These are phyloP conservation scores for Vigna mungo DNA, from an alignment of 306 rosid species.

Conservation along the genomic window DNA sequence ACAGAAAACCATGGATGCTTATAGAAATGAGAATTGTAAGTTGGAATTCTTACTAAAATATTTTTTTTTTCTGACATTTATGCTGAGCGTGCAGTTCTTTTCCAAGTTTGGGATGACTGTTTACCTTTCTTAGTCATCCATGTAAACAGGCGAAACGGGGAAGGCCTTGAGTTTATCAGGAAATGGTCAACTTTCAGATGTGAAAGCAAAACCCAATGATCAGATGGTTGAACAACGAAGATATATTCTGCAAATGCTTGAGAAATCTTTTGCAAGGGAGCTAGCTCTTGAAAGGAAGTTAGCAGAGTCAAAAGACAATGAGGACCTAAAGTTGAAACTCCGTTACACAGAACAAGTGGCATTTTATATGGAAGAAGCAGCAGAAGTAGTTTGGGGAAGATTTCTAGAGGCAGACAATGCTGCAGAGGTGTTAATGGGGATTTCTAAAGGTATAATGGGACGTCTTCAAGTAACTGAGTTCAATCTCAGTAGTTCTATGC, in stretches of 20 bases:
- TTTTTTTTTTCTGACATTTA: conserved; percentile 28
- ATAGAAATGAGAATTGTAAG: conserved; percentile 63
- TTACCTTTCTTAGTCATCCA: conserved; percentile 46
- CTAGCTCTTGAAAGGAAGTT: conserved; percentile 85
- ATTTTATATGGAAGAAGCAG: conserved; percentile 82
- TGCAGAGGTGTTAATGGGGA: conserved; percentile 78
- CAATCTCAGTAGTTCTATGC: conserved; percentile 60
- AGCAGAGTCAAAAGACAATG: conserved; percentile 72
- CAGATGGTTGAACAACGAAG: conserved; percentile 73
- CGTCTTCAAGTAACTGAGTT: conserved; percentile 74
- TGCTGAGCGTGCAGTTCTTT: conserved; percentile 22
- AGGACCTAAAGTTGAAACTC: conserved; percentile 79
- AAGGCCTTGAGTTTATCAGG: conserved; percentile 55
- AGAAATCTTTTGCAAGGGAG: conserved; percentile 90
- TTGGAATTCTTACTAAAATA: conserved; percentile 34
- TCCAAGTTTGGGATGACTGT: conserved; percentile 32
- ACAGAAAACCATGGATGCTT: conserved; percentile 67
- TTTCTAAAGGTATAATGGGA: conserved; percentile 78
- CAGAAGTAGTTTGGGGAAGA: conserved; percentile 96
- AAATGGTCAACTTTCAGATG: conserved; percentile 48
- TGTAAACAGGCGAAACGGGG: conserved; percentile 65
- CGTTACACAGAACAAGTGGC: conserved; percentile 80
- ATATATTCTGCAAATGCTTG: conserved; percentile 84
- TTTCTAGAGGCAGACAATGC: conserved; percentile 96
- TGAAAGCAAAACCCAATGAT: conserved; percentile 56